phyloP scores from a whole-genome alignment of 768 basidiomycete species.

The Floccularia luteovirens region DNA sequence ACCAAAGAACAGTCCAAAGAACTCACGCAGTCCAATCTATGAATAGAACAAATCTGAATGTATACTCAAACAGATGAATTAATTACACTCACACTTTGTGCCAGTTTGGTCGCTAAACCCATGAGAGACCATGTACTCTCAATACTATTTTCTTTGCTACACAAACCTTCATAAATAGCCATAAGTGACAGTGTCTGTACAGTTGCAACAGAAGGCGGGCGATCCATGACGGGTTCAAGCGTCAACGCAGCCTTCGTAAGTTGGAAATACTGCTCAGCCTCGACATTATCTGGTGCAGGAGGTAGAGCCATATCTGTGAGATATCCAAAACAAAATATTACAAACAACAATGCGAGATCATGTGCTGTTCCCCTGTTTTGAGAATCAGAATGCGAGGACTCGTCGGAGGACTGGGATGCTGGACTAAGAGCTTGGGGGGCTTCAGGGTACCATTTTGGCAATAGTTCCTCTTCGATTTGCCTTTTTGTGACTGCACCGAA shows the following conservation, averaged over 20 bases:
- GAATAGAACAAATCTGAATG: slow-evolving; percentile 5
- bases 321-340: slow-evolving; percentile 57
- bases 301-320: slow-evolving; percentile 48
- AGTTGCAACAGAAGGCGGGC: slow-evolving; percentile 64
- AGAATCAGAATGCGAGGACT: background rate
- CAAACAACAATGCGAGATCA: slow-evolving; percentile 55
- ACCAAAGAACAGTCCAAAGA: slow-evolving; percentile 4
- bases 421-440: slow-evolving; percentile 20
- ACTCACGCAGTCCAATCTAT: slow-evolving; percentile 65
- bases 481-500: slow-evolving; percentile 60
- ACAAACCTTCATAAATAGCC: slow-evolving; percentile 65
- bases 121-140: slow-evolving; percentile 63
- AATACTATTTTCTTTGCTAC: slow-evolving; percentile 61
- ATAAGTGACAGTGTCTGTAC: slow-evolving; percentile 61
- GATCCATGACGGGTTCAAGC: slow-evolving; percentile 60
- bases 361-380: slow-evolving; percentile 31
- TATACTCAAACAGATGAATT: slow-evolving; percentile 5
- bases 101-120: slow-evolving; percentile 56
- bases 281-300: slow-evolving; percentile 41
- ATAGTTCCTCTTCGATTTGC: slow-evolving; percentile 56
- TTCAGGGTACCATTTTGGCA: slow-evolving; percentile 62
- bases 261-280: slow-evolving; percentile 47
- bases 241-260: slow-evolving; percentile 59
- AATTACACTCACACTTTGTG: slow-evolving; percentile 45
- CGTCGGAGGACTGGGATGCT: background rate